These are phyloP conservation scores for Puccinia coronata DNA, from an alignment of 1,284 basidiomycete species.

Conservation along the genomic window DNA sequence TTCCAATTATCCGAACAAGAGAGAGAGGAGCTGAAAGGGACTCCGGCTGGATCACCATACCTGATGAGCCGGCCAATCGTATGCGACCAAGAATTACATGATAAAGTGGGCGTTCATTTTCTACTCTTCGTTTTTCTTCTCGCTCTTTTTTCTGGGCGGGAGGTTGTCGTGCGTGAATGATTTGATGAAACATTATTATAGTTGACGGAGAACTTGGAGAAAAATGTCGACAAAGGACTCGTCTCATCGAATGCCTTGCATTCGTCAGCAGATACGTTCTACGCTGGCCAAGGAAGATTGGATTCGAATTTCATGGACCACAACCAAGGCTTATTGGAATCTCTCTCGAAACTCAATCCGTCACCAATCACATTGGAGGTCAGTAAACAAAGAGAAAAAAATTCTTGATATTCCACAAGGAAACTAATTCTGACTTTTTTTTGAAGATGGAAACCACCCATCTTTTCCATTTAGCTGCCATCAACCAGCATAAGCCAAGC, in stretches of 20 bases:
- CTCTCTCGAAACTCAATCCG: conserved; percentile 17
- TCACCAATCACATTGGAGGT: conserved; percentile 29
- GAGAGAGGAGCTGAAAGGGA: background rate
- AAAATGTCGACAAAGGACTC: conserved; percentile 7
- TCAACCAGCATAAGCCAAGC: conserved; percentile 13
- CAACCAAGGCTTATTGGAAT: conserved; percentile 16
- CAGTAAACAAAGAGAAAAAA: no score
- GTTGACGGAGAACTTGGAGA: conserved; percentile 5
- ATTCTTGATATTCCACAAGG: background rate
- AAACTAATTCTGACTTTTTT: background rate
- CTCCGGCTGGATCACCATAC: conserved; percentile 17
- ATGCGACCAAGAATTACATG: conserved; percentile 29
- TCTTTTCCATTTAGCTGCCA: conserved; percentile 38
- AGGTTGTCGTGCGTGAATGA: no score
- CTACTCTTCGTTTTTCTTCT: background rate
- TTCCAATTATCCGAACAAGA: conserved; percentile 20
- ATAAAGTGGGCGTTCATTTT: conserved; percentile 1
- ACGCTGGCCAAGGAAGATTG: conserved; percentile 33
- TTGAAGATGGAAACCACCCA: conserved; percentile 40
- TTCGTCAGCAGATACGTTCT: conserved; percentile 35
- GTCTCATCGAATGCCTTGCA: conserved; percentile 20
- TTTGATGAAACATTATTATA: no score
- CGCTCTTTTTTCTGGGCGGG: no score
- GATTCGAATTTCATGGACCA: conserved; percentile 36
- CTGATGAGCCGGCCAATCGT: conserved; percentile 21